Evolutionary conservation across 371 early-diverging fungal genomes (phyloP).

Genomic region (Actinomortierella ambigua): DNA sequence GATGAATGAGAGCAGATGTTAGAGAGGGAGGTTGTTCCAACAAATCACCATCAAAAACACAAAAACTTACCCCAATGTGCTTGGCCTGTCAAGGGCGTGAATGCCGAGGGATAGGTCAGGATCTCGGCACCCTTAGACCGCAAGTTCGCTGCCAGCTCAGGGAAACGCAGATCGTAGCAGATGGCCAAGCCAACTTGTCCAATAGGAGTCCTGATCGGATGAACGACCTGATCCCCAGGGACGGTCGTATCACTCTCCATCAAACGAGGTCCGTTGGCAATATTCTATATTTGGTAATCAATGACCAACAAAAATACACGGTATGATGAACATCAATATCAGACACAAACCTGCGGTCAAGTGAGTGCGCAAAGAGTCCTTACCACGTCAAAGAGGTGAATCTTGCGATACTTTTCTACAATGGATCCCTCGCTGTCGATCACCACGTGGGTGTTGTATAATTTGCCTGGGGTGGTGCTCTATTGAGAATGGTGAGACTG

Average conservation of each 20-base stretch:
- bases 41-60: too few species aligned
- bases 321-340: too few species aligned
- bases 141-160: slow-evolving; percentile 68
- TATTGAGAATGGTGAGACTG: slow-evolving; percentile 13
- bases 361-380: not conserved
- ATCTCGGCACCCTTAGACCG: slow-evolving; percentile 71
- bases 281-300: slow-evolving; percentile 34
- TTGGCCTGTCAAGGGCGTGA: slow-evolving; percentile 81
- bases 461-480: slow-evolving; percentile 29
- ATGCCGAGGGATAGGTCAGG: slow-evolving; percentile 86
- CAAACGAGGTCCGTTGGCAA: slow-evolving; percentile 62
- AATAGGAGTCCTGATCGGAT: slow-evolving; percentile 68
- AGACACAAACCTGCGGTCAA: slow-evolving; percentile 1
- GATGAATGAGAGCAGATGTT: too few species aligned
- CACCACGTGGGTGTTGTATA: slow-evolving; percentile 76
- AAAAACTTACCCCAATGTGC: slow-evolving; percentile 84
- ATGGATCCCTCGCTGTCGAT: slow-evolving; percentile 65
- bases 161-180: slow-evolving; percentile 88
- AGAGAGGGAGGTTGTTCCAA: too few species aligned
- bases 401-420: slow-evolving; percentile 69
- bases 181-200: slow-evolving; percentile 74
- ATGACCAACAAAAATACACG: too few species aligned
- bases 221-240: slow-evolving; percentile 56
- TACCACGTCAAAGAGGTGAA: slow-evolving; percentile 81
- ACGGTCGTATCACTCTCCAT: slow-evolving; percentile 68